A percentile compares a stretch with the other conserved stretches of the same genome.
These are phyloP conservation scores for Sordariomycetes sp. DNA, from an alignment of 2,329 filamentous ascomycete species.

Conservation along the genomic window DNA sequence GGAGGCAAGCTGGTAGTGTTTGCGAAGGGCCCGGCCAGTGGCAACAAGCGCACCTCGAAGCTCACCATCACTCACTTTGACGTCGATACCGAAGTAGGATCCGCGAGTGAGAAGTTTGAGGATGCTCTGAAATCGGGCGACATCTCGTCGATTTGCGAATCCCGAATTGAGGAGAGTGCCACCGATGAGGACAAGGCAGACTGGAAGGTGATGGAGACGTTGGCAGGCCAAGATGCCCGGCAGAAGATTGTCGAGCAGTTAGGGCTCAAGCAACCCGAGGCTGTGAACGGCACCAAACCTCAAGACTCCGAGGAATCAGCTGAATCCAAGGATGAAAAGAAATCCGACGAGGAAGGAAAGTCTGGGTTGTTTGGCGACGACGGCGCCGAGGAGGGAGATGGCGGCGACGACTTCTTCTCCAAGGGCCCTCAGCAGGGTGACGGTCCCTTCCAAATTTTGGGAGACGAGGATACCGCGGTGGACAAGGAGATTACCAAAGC, in stretches of 20 bases:
- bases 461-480: slow-evolving; percentile 69
- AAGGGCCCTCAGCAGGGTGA: slow-evolving; percentile 92
- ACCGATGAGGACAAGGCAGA: slow-evolving; percentile 90
- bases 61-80: slow-evolving; percentile 81
- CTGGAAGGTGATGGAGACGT: slow-evolving; percentile 87
- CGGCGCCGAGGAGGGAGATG: slow-evolving; percentile 48
- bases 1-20: slow-evolving; percentile 84
- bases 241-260: slow-evolving; percentile 80
- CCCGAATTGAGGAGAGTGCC: slow-evolving; percentile 62
- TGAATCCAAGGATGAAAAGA: slow-evolving; percentile 18
- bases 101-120: slow-evolving; percentile 79
- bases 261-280: slow-evolving; percentile 60
- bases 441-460: slow-evolving; percentile 85
- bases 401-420: slow-evolving; percentile 78
- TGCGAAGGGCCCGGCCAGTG: slow-evolving; percentile 44
- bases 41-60: slow-evolving; percentile 60
- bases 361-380: slow-evolving; percentile 74
- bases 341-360: slow-evolving; percentile 27
- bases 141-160: slow-evolving; percentile 67
- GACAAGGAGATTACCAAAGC: slow-evolving; percentile 83
- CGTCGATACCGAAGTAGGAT: slow-evolving; percentile 75
- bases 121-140: slow-evolving; percentile 69
- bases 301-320: slow-evolving; percentile 14
- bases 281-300: slow-evolving; percentile 21
- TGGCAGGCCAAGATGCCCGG: slow-evolving; percentile 77